These are phyloP conservation scores for Novymonas esmeraldas DNA, from an alignment of 208 protist species.

Conservation along the genomic window DNA sequence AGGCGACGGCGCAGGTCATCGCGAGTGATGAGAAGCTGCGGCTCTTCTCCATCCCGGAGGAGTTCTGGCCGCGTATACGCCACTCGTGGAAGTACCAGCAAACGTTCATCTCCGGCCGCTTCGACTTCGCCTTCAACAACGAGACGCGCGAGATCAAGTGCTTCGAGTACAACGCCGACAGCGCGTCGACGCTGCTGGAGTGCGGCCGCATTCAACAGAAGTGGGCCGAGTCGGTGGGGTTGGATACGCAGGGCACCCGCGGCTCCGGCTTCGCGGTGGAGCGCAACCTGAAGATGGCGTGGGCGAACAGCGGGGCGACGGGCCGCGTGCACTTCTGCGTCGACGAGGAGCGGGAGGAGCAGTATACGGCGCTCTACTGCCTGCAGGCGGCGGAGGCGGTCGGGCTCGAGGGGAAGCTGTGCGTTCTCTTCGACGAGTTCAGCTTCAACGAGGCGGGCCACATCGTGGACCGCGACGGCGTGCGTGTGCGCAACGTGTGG, in stretches of 20 bases:
- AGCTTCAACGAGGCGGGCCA: conserved; percentile 73
- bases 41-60: conserved; percentile 75
- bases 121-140: conserved; percentile 90
- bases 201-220: conserved; percentile 89
- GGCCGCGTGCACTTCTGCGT: conserved; percentile 90
- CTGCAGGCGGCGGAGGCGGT: conserved; percentile 72
- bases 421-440: conserved; percentile 92
- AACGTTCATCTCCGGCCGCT: conserved; percentile 81
- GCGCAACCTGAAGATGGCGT: conserved; percentile 61
- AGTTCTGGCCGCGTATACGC: conserved; percentile 88
- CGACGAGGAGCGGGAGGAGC: conserved; percentile 87
- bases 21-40: conserved; percentile 69
- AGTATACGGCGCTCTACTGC: conserved; percentile 87
- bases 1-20: conserved; percentile 87
- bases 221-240: conserved; percentile 79
- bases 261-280: conserved; percentile 67
- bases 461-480: conserved; percentile 75
- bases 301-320: conserved; percentile 57
- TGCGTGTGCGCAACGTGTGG: conserved; percentile 82
- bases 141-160: conserved; percentile 77
- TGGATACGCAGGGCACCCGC: conserved; percentile 57
- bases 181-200: conserved; percentile 87
- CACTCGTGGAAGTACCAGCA: conserved; percentile 78
- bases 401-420: conserved; percentile 82
- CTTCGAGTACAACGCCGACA: conserved; percentile 94